Evolutionary conservation across 2,329 filamentous ascomycete genomes (phyloP).

Genomic region (Macrophomina phaseolina): DNA sequence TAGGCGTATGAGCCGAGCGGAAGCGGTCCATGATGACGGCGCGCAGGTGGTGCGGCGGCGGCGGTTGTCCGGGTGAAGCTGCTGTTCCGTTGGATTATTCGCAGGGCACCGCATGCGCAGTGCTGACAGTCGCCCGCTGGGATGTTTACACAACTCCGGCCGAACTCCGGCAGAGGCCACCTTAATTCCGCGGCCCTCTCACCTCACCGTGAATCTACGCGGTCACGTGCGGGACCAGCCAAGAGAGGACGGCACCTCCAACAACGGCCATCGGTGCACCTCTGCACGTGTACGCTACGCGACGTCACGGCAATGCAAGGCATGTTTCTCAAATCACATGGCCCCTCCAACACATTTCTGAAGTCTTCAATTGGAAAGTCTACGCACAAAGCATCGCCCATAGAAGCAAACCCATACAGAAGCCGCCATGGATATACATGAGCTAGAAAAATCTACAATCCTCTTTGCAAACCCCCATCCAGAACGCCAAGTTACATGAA

Average conservation of each 20-base stretch:
- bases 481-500: conserved; percentile 14
- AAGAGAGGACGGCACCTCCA: not conserved
- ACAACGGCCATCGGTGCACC: not conserved
- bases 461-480: not conserved
- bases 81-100: conserved; percentile 1
- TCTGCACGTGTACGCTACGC: not conserved
- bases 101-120: not conserved
- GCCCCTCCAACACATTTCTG: not conserved
- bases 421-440: conserved; percentile 23
- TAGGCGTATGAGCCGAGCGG: conserved; percentile 44
- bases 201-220: not conserved
- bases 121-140: conserved; percentile 2
- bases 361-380: conserved; percentile 8
- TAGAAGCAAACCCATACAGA: not conserved
- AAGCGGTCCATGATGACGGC: conserved; percentile 22
- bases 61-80: conserved; percentile 26
- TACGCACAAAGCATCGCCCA: conserved; percentile 1
- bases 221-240: not conserved
- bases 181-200: not conserved
- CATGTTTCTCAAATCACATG: not conserved
- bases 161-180: not conserved
- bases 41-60: conserved; percentile 11
- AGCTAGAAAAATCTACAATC: conserved; percentile 5
- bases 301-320: not conserved
- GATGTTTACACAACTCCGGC: conserved; percentile 19